Conservation (phyloP, 2,329 filamentous ascomycete genomes). For the Pezicula radicicola region DNA sequence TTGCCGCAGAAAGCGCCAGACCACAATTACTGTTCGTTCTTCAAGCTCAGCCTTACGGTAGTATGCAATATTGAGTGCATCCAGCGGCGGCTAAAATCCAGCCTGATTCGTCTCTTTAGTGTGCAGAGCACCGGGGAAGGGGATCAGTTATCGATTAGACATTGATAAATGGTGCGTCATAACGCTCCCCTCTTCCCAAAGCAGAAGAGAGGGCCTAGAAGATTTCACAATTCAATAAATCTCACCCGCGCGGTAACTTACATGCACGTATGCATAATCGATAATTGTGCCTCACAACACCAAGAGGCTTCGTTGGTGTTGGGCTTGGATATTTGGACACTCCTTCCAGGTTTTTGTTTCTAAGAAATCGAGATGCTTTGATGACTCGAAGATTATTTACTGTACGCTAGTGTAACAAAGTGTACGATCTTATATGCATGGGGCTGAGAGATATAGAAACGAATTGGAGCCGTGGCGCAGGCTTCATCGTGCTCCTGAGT, state of each 20-base stretch:
- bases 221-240: conserved; percentile 14
- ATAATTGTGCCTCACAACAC: not conserved
- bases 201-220: conserved; percentile 1
- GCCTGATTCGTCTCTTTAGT: not conserved
- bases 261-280: not conserved
- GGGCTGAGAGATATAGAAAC: not conserved
- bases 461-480: not conserved
- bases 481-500: not conserved
- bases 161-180: conserved; percentile 12
- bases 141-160: conserved; percentile 19
- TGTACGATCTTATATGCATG: not conserved
- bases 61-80: too few species aligned
- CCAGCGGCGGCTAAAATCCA: not conserved
- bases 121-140: conserved; percentile 1
- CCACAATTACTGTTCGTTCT: too few species aligned
- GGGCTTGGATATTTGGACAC: not conserved
- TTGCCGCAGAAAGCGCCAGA: too few species aligned
- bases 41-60: too few species aligned
- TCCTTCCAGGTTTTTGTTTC: not conserved
- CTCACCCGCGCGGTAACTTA: conserved; percentile 20
- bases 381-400: too few species aligned
- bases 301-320: not conserved
- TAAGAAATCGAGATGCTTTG: too few species aligned
- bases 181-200: conserved; percentile 6
- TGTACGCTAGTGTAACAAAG: too few species aligned